Conservation (phyloP, 257 asterid species). For the Plantago ovata region DNA sequence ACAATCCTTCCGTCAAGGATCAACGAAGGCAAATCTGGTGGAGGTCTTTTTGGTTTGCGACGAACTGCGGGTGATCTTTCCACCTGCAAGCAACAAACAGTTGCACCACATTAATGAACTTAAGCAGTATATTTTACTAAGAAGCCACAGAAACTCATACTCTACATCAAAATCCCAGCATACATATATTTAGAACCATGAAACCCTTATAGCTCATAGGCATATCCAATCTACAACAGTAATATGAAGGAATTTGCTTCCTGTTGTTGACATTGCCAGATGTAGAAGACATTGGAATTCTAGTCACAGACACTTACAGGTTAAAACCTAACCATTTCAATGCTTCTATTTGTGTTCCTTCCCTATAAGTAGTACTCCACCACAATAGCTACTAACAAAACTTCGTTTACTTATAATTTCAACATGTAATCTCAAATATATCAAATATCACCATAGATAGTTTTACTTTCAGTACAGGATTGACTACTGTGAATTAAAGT, state of each 20-base stretch:
- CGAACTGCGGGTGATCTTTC: constrained; percentile 73
- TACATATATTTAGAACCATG: background rate
- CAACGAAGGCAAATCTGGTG: constrained; percentile 87
- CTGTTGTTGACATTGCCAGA: no score
- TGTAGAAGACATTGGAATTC: background rate
- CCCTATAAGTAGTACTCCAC: no score
- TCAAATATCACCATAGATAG: no score
- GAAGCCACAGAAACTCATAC: background rate
- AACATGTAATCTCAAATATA: no score
- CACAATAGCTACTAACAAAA: no score
- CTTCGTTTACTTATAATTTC: no score
- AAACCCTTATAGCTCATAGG: background rate
- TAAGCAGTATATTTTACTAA: background rate
- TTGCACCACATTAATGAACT: background rate
- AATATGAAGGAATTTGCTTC: background rate
- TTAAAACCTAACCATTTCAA: background rate
- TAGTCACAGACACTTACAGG: constrained; percentile 3
- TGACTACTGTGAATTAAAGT: no score
- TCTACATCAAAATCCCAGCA: background rate
- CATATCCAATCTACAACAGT: background rate
- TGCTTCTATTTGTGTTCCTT: background rate
- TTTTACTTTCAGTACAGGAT: no score
- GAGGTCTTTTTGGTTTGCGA: constrained; percentile 69
- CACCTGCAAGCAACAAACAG: constrained; percentile 46
- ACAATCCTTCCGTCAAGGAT: constrained; percentile 77